Base-by-base conservation (phyloP, 805 yeast species). In the Candida montana region DNA sequence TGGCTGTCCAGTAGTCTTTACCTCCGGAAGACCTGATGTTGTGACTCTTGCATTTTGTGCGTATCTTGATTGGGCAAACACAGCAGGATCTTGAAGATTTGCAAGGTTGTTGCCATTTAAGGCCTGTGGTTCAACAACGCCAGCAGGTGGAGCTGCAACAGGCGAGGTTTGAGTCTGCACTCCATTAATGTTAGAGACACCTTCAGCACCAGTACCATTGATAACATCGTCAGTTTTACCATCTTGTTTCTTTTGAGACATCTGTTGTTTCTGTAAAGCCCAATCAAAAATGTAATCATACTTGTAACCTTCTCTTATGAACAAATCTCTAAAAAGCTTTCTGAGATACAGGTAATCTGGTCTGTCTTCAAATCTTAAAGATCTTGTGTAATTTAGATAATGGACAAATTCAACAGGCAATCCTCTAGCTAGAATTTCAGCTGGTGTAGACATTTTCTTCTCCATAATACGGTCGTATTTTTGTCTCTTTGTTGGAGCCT, bases 231-330 rank as follows among this genome's bases (percentile, higher is more conserved):
- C 26, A 32, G 35, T 36, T 11, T 32, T 35, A 21, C 39, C 42
- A 26, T 43, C 46, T 27, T 39, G 42, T 24, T 32, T 43, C 27
- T 43, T 43, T 33, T 40, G 44, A 15, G 77, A 76, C 54, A 75
- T 69, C 51, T 75, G 83, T 61, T 77, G 82, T 61, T 84, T 85
- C 68, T 81, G 84, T 48, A 89, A 77, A 23, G 96, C 91, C 99
- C 99, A 91, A 66, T 91, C 99, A 65, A 89, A 91, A 18, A 93
- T 80, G 64, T 89, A 91, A 66, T 91, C 98, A 63, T 90, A 91
- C 53, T 83, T 80, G 63, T 88, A 91, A 44, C 87, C 86, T 62
- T 91, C 91, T 50, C 91, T 79, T 49, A 86, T 72, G 61, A 88
- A 88, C 54, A 93, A 71, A 59, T 90, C 97, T 57, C 96, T 79